Evolutionary conservation across 2,329 filamentous ascomycete genomes (phyloP), one percentile per base, ranked within the genome.

Genomic region (Penicillium palitans): DNA sequence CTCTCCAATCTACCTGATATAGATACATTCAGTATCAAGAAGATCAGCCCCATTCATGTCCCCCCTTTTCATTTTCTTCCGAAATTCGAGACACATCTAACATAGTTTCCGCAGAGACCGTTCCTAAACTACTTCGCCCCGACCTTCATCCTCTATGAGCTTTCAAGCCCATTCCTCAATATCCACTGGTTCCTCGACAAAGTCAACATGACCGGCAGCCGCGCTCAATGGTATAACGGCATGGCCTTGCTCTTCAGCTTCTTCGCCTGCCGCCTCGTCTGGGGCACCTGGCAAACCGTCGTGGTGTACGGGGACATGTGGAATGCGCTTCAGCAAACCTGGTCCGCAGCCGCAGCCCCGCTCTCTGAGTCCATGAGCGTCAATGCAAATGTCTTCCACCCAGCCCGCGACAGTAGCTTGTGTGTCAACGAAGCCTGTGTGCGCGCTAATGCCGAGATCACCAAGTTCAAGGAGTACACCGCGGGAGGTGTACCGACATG

Each of bases 161-260:
- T 88, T 63, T 87, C 84, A 41, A 83, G 81, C 61, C 86, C 86
- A 9, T 87, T 88, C 72, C 79, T 88, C 61, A 88, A 88, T 72
- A 83, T 88, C 70, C 86, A 88, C 76, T 88, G 86, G 86, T 88
- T 88, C 78, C 84, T 84, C 69, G 86, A 88, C 70, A 88, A 88
- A 74, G 77, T 88, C 70, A 81, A 83, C 70, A 81, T 87, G 75
- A 88, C 86, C 5, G 86, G 86, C 52, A 83, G 81, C 50, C 79
- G 77, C 50, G 70, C 84, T 25, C 86, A 88, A 70, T 84, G 85
- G 75, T 82, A 87, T 70, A 88, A 88, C 68, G 85, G 85, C 66
- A 83, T 86, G 68, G 58, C 81, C 19, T 80, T 88, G 13, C 81
- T 87, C 49, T 66, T 70, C 41, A 81, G 81, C 49, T 88, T 88